A percentile compares a stretch with the other conserved stretches of the same genome.
Conservation (phyloP, 2,329 filamentous ascomycete genomes). For the Fusarium cicatricum region DNA sequence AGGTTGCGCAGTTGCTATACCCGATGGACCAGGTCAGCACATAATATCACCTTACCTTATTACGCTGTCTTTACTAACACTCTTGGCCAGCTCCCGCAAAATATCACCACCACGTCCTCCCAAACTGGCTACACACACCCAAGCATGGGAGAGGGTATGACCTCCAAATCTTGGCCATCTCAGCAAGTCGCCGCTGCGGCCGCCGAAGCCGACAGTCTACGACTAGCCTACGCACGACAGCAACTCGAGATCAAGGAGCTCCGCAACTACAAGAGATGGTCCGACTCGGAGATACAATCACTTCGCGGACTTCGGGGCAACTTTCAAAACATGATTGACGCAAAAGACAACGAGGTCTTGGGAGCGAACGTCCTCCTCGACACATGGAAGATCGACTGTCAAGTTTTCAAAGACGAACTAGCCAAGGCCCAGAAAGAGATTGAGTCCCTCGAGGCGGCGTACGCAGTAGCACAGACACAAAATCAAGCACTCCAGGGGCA, state of each 20-base stretch:
- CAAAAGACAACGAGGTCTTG: constrained; percentile 1
- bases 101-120: no score
- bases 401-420: not conserved
- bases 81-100: no score
- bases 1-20: no score
- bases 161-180: no score
- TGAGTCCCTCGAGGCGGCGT: not conserved
- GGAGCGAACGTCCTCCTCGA: not conserved
- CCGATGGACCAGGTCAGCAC: no score
- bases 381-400: not conserved
- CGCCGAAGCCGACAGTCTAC: not conserved
- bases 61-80: no score
- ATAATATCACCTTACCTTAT: no score
- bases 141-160: no score
- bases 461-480: not conserved
- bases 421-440: not conserved
- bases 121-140: no score
- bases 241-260: constrained; percentile 4
- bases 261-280: not conserved
- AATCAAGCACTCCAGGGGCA: not conserved
- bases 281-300: not conserved
- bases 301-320: not conserved
- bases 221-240: not conserved
- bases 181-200: not conserved
- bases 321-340: not conserved